Evolutionary conservation across 306 rosid species (phyloP), one percentile per base, ranked within the genome.

Genomic region (Quercus alba): DNA sequence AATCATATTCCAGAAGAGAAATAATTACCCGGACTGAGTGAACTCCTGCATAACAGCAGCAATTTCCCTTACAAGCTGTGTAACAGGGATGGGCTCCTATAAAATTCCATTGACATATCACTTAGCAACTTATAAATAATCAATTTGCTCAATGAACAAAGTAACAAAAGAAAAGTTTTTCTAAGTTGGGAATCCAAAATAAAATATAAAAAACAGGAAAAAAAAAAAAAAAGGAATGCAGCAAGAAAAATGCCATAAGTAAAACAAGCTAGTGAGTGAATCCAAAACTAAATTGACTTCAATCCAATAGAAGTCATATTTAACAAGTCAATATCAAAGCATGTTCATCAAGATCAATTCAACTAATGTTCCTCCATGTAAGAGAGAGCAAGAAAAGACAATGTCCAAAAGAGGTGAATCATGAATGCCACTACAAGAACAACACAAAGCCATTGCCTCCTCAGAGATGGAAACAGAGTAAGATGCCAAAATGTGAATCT

Each of bases 1-100:
- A 26, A 49, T 38, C 28, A 30, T 31, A 59, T n/a, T 61, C 2
- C 21, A 63, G 76, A 58, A 44, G 78, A 72, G 54, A 46, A 62
- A 11, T 84, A 83, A 33, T 83, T 92, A 94, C 98, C 98, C 98
- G 25, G 98, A 94, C 81, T 94, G 98, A 81, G 98, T 94, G 83
- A 94, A 94, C 83, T 94, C 98, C 87, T 94, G 98, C 98, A 94
- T 94, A 72, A 94, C 97, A 49, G 98, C 97, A 5, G 97, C 98
- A 64, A 92, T 92, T 88, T 94, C 97, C 92, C 98, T 89, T 25
- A 94, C 97, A 84, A 94, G 98, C 73, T 94, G 98, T 44, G 98
- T 94, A 67, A 92, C 98, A 52, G 98, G 97, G 85, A 94, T 94
- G 25, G 94, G 92, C 84, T 94, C 98, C 98, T 94, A 81, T 73